A percentile compares a stretch with the other conserved stretches of the same genome.
phyloP scores from a whole-genome alignment of 2,329 filamentous ascomycete genomes.

The Alternaria brassicae region DNA sequence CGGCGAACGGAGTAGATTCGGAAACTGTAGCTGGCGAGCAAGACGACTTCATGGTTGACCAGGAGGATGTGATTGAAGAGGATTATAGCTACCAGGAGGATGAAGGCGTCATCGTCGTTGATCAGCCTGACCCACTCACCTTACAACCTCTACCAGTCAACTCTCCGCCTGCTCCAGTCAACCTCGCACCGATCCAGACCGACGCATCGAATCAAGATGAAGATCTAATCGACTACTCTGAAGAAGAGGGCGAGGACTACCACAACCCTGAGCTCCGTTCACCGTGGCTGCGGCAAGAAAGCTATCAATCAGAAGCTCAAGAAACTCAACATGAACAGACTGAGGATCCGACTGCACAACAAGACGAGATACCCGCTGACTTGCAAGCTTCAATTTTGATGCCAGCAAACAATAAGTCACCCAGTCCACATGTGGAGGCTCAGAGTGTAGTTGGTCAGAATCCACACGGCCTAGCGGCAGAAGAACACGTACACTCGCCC shows the following conservation, averaged over 20 bases:
- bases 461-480: neutral
- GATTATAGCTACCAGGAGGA: conserved; percentile 28
- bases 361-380: conserved; percentile 16
- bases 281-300: conserved; percentile 1
- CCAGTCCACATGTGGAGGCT: conserved; percentile 3
- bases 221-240: conserved; percentile 45
- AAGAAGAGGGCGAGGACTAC: conserved; percentile 38
- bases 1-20: conserved; percentile 32
- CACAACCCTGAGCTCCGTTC: conserved; percentile 7
- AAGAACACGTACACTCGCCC: conserved; percentile 1
- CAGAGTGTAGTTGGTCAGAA: neutral
- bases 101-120: conserved; percentile 10
- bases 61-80: conserved; percentile 42
- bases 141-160: neutral
- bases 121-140: conserved; percentile 9
- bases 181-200: neutral
- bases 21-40: conserved; percentile 28
- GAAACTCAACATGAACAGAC: conserved; percentile 1
- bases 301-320: neutral
- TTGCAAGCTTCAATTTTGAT: conserved; percentile 12
- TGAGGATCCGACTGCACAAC: conserved; percentile 4
- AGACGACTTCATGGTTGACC: conserved; percentile 50
- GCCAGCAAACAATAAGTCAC: conserved; percentile 3
- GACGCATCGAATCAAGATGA: conserved; percentile 29
- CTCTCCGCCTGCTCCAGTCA: conserved; percentile 6